Evolutionary conservation across 345 rosid genomes (phyloP), one percentile per base, ranked within the genome.

Genomic region (Kandelia obovata): DNA sequence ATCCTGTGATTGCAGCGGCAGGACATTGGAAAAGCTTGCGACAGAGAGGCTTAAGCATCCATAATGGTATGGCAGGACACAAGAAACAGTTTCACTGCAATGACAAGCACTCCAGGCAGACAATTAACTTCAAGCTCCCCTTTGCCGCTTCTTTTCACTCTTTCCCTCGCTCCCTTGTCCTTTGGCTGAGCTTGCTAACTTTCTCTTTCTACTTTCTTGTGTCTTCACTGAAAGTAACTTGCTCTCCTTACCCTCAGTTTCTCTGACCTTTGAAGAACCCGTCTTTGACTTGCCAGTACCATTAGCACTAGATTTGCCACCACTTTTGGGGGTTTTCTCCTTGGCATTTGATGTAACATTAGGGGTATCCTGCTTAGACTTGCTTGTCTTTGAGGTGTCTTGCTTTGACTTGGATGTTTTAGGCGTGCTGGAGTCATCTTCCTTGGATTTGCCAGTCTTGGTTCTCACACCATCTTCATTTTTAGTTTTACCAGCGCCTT

Each of bases 101-200:
- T 55, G 7, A 27, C 23, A 11, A 6, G 30, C 47, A 58, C 53
- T 53, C 21, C 7, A 6, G 39, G 13, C 47, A 5, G 62, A 25
- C 26, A 67, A 2, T 51, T 39, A 61, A 63, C 31, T 57, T 68
- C 65, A 68, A 71, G 68, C 76, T 77, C 73, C 88, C 72, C 91
- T 82, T 72, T 81, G 79, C 64, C 91, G 87, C 79, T 86, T 92
- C 72, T 84, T 88, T 43, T 84, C 85, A 3, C 88, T 78, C 75
- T 83, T 88, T 0, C 58, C 39, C 61, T 80, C 89, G 53, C 83
- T 85, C 69, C 83, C 87, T 49, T 28, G 87, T 16, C 75, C 76
- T 83, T 82, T 91, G 19, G 83, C 67, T 56, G 84, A 77, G 73
- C 74, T 66, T 19, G 78, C 64, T 26, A 77, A 46, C 70, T 87